Evolutionary conservation across 352 stramenopile species (phyloP), one percentile per base, ranked within the genome.

Genomic region (Phytophthora uliginosa): DNA sequence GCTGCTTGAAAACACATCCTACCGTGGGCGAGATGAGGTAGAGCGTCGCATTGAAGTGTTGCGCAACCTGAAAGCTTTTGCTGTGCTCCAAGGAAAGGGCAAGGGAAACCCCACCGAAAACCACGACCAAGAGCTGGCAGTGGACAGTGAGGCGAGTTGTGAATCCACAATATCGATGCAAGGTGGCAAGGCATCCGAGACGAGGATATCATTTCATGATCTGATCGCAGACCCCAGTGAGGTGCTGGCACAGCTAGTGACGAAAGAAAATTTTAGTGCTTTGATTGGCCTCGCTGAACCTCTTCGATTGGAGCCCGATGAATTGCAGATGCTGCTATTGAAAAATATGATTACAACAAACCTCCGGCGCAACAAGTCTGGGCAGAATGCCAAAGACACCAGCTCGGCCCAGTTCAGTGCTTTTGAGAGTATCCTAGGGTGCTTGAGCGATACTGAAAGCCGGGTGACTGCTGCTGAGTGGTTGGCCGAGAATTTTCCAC

Each of bases 251-350:
- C 57, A 69, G 22, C 34, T 90, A 8, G 56, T 92, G 38, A 84
- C 54, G 0, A 84, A 77, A 13, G 68, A 84, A 17, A 94, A 86
- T 58, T 87, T 93, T 40, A 73, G 57, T 36, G 61, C 73, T 33
- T 69, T 94, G 45, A 76, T 88, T 28, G 77, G 80, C 8, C 69
- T 94, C 12, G 77, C 66, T 8, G 64, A 74, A 17, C 85, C 88
- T 20, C 73, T 95, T 56, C 81, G 79, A 17, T 66, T 95, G 9
- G 74, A 95, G 20, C 73, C 81, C 1, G 86, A 95, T 59, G 86
- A 95, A 57, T 28, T 94, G 18, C 78, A 91, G 61, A 95, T 95
- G 76, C 53, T 94, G 31, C 67, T 94, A 20, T 56, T 95, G 12
- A 94, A 93, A 57, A 91, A 85, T 47, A 82, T 94, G 71, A 78